Evolutionary conservation across 805 yeast genomes (phyloP), one percentile per base, ranked within the genome.

Genomic region (Saturnispora gosingensis): DNA sequence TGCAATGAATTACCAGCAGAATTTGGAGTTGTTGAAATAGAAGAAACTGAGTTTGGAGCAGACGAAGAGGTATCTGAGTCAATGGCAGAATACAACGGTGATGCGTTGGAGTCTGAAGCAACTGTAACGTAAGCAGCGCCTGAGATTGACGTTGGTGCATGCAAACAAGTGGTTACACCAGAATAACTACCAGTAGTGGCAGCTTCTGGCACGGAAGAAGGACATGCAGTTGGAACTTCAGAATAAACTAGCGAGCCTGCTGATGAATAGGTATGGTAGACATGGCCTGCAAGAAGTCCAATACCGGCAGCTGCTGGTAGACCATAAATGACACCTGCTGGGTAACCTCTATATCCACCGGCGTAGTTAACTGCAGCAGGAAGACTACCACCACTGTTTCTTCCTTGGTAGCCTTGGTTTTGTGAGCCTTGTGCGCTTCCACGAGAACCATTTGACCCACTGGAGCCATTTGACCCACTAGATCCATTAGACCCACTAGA

Each of bases 71-170:
- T 25, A 25, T 25, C 28, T 7, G 28, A 25, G 10, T 61, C 70
- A 40, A 77, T 74, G 45, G 58, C 62, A 7, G 76, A 75, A 34
- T 22, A 35, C 16, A 28, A 13, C 13, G 30, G 22, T 10, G 45
- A 59, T 48, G 61, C 54, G 55, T 59, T 58, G 27, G 24, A 25
- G 30, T 25, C 42, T 3, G 42, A 38, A 5, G 40, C 27, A 15
- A 35, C 16, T 16, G 52, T 50, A 43, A 50, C 27, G 38, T 30
- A 45, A 4, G 24, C 48, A n/a, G 28, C n/a, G 11, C 49, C 48
- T n/a, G n/a, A 15, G 18, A 38, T 28, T 6, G 52, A 28, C 7
- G 46, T 42, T 11, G 52, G 40, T 3, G 47, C 22, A 6, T 34
- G n/a, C 5, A 49, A 16, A 49, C 52, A 49, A 18, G 52, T 49